Evolutionary conservation across 1,139 yeast species (phyloP), one percentile per base, ranked within the genome.

Genomic region (Geotrichum candidum): DNA sequence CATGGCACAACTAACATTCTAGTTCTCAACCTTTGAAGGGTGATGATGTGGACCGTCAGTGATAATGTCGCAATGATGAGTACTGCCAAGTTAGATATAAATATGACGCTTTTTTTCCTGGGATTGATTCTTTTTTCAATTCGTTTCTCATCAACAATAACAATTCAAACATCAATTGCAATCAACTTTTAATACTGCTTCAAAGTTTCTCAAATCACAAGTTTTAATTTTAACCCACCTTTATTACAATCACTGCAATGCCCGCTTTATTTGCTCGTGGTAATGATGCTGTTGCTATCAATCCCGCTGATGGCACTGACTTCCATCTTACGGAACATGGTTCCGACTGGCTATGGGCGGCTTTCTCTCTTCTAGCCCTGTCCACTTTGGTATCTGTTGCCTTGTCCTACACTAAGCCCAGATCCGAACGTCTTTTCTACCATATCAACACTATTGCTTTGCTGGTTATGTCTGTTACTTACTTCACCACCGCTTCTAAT

Each of bases 321-420:
- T 80, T 84, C 69, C 83, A 82, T 64, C 67, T 85, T 57, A 84
- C 88, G 23, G 65, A 70, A 15, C 84, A 82, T 66, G 90, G 90
- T 68, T 83, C 88, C 9, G 83, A 83, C 71, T 86, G 89, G 89
- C 78, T 83, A 66, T 86, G 90, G 90, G 82, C 90, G 0, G 87
- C 78, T 23, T 84, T 86, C 68, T 72, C 83, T 18, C 18, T 18
- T 18, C 1, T 18, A 18, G 18, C 18, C 18, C 18, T 18, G 18
- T 18, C 18, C 18, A 18, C 18, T 18, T 18, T 18, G 18, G 18
- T 18, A 18, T 18, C 18, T 18, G 18, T 18, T 18, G 18, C 78
- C 48, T 79, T 79, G 64, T 75, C 77, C 58, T 73, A 75, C 54
- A 52, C 64, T 25, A 76, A 80, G 57, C 78, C 77, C 58, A 70